Evolutionary conservation across 1,284 basidiomycete species (phyloP).

Genomic region (Trichosporon sp.): DNA sequence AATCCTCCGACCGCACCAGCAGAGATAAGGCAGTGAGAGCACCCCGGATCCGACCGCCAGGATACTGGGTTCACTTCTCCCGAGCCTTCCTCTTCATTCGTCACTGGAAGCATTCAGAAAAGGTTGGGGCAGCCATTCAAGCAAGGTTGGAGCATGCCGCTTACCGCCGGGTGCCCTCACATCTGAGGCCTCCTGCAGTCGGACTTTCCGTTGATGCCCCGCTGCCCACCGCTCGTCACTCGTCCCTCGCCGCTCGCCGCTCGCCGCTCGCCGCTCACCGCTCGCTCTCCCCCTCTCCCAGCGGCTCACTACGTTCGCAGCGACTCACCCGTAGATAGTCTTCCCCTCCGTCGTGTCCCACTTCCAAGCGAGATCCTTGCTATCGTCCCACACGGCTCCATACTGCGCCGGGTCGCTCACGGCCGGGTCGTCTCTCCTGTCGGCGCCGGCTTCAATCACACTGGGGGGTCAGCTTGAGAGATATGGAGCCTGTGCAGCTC

Average conservation of each 20-base stretch:
- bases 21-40: too few species aligned
- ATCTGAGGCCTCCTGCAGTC: too few species aligned
- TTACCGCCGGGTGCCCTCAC: background rate
- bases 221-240: too few species aligned
- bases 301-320: too few species aligned
- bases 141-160: background rate
- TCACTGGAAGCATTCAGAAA: background rate
- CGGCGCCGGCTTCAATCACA: constrained; percentile 39
- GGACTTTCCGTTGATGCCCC: too few species aligned
- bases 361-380: constrained; percentile 34
- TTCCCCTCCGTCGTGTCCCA: constrained; percentile 30
- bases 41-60: background rate
- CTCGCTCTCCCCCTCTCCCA: too few species aligned
- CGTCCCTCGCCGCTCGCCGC: too few species aligned
- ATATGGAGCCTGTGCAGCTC: background rate
- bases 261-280: too few species aligned
- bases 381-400: constrained; percentile 27
- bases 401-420: constrained; percentile 34
- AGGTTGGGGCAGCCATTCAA: background rate
- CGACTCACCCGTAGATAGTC: constrained; percentile 28
- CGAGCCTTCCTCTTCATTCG: too few species aligned
- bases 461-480: constrained; percentile 19
- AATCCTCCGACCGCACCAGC: too few species aligned
- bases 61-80: background rate
- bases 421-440: constrained; percentile 33